Evolutionary conservation across 2,329 filamentous ascomycete genomes (phyloP).

Genomic region (Xylaria sp.): DNA sequence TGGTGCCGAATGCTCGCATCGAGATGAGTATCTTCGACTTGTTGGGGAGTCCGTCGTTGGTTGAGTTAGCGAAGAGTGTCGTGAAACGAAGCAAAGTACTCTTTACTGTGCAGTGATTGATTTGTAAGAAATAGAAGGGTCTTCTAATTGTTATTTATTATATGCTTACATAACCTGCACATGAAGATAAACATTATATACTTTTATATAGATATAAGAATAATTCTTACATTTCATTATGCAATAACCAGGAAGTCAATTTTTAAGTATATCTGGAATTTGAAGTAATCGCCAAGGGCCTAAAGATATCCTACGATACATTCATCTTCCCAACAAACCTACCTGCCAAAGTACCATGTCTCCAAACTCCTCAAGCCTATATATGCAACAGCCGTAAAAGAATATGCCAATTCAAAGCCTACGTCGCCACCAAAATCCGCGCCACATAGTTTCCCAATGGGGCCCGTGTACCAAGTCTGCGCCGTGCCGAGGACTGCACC

Average conservation of each 20-base stretch:
- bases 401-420: conserved; percentile 46
- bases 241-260: not conserved
- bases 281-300: too few relatives aligned
- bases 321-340: too few relatives aligned
- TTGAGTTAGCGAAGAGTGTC: conserved; percentile 25
- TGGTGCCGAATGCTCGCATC: conserved; percentile 27
- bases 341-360: conserved; percentile 36
- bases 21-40: conserved; percentile 38
- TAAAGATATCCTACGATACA: too few relatives aligned
- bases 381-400: conserved; percentile 41
- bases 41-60: conserved; percentile 30
- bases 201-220: too few relatives aligned
- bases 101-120: conserved; percentile 13
- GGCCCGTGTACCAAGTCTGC: conserved; percentile 75
- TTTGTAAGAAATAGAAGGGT: too few relatives aligned
- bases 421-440: conserved; percentile 49
- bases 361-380: conserved; percentile 39
- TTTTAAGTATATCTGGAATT: too few relatives aligned
- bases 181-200: too few relatives aligned
- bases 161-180: too few relatives aligned
- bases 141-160: too few relatives aligned
- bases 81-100: conserved; percentile 23
- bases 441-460: conserved; percentile 70
- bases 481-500: conserved; percentile 77
- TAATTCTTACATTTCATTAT: not conserved